Evolutionary conservation across 495 filamentous ascomycete species (phyloP).

Genomic region (Chlorociboria aeruginascens): DNA sequence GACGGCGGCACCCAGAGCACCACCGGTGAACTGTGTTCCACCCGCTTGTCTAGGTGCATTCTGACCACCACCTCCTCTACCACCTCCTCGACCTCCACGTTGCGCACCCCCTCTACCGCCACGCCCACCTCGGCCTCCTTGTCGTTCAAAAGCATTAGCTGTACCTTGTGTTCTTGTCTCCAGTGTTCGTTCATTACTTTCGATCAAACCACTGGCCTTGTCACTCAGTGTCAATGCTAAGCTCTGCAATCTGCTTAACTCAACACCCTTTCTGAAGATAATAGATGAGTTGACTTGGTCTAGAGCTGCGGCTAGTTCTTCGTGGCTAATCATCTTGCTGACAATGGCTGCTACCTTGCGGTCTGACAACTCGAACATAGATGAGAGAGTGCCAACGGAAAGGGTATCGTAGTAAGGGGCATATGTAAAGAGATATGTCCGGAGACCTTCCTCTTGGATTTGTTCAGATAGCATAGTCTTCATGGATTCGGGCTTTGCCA

Average conservation of each 20-base stretch:
- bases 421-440: slow-evolving; percentile 99
- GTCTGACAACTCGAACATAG: slow-evolving; percentile 89
- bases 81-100: slow-evolving; percentile 57
- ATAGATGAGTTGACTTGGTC: slow-evolving; percentile 97
- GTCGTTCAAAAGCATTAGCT: slow-evolving; percentile 85
- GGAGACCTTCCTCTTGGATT: slow-evolving; percentile 94
- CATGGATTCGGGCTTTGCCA: slow-evolving; percentile 78
- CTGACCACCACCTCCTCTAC: slow-evolving; percentile 31
- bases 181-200: slow-evolving; percentile 91
- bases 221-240: slow-evolving; percentile 86
- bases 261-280: slow-evolving; percentile 98
- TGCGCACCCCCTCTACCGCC: slow-evolving; percentile 58
- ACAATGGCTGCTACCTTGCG: slow-evolving; percentile 90
- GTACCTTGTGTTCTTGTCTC: slow-evolving; percentile 95
- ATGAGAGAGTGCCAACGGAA: slow-evolving; percentile 66
- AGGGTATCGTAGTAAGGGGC: slow-evolving; percentile 98
- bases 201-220: slow-evolving; percentile 90
- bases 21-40: slow-evolving; percentile 45
- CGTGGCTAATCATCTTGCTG: slow-evolving; percentile 99
- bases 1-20: slow-evolving; percentile 42
- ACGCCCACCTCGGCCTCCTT: slow-evolving; percentile 63
- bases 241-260: slow-evolving; percentile 90
- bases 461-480: slow-evolving; percentile 94
- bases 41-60: slow-evolving; percentile 42
- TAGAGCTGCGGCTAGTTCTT: slow-evolving; percentile 88